Percentiles rank a stretch among this genome's conserved stretches.
Evolutionary conservation across 352 stramenopile species (phyloP).

Genomic region (Thalassiosira livingstoniorum): DNA sequence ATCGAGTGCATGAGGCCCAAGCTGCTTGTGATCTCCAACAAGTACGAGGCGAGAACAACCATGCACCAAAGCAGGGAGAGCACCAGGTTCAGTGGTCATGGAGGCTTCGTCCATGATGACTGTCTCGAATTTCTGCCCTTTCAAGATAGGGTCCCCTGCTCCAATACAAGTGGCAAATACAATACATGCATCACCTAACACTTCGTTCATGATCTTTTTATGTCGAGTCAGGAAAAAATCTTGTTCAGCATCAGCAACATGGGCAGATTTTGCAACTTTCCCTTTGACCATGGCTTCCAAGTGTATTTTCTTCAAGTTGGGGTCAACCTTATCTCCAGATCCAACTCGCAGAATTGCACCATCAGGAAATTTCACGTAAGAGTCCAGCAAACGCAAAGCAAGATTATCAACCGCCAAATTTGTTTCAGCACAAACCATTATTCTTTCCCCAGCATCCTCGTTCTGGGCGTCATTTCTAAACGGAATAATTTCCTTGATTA

Average conservation of each 20-base stretch:
- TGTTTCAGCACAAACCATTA: slow-evolving; percentile 35
- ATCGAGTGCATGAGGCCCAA: slow-evolving; percentile 52
- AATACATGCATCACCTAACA: slow-evolving; percentile 38
- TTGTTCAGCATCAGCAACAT: slow-evolving; percentile 5
- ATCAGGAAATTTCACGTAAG: neutral
- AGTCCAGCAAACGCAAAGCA: slow-evolving; percentile 16
- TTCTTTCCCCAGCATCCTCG: too few species aligned
- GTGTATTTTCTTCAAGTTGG: slow-evolving; percentile 28
- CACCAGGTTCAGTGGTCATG: slow-evolving; percentile 73
- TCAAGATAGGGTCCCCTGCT: slow-evolving; percentile 51
- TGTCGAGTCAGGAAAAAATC: slow-evolving; percentile 36
- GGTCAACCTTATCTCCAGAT: slow-evolving; percentile 31
- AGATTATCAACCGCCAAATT: slow-evolving; percentile 44
- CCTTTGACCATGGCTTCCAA: slow-evolving; percentile 35
- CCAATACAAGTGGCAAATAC: slow-evolving; percentile 73
- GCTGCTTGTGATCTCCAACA: slow-evolving; percentile 79
- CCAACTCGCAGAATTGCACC: slow-evolving; percentile 27
- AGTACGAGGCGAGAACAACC: slow-evolving; percentile 73
- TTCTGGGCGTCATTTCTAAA: slow-evolving; percentile 12
- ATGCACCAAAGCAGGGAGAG: slow-evolving; percentile 64
- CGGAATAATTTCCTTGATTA: slow-evolving; percentile 31
- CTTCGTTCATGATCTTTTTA: slow-evolving; percentile 44
- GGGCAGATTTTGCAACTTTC: slow-evolving; percentile 20
- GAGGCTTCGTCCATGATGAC: slow-evolving; percentile 79
- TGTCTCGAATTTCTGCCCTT: slow-evolving; percentile 46